Evolutionary conservation across 2,329 filamentous ascomycete genomes (phyloP).

Genomic region (Albifimbria verrucaria): DNA sequence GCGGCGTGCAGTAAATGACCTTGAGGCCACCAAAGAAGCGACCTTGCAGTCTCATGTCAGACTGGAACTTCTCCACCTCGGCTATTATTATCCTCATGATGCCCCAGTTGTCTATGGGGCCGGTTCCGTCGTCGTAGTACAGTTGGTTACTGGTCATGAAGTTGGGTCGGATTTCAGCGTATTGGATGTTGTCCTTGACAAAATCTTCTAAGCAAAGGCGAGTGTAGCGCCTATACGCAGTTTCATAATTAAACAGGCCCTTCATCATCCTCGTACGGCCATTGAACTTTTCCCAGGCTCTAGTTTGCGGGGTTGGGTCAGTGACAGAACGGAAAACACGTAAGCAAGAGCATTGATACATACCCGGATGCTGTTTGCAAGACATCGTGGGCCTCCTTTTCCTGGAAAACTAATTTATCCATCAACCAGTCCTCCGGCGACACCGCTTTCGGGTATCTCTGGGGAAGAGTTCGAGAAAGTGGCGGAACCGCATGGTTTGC

Average conservation of each 20-base stretch:
- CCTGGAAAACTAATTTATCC: slow-evolving; percentile 59
- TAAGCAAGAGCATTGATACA: slow-evolving; percentile 20
- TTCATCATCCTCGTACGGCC: slow-evolving; percentile 69
- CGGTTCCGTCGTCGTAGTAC: slow-evolving; percentile 52
- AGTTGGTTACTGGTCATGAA: slow-evolving; percentile 63
- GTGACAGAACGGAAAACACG: slow-evolving; percentile 1
- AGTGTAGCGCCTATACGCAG: slow-evolving; percentile 60
- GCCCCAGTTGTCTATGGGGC: slow-evolving; percentile 48
- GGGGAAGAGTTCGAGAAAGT: slow-evolving; percentile 36
- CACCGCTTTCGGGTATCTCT: slow-evolving; percentile 17
- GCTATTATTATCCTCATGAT: slow-evolving; percentile 61
- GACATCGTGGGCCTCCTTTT: slow-evolving; percentile 55
- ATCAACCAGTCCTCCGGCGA: slow-evolving; percentile 51
- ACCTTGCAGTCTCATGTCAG: slow-evolving; percentile 18
- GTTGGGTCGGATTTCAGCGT: slow-evolving; percentile 69
- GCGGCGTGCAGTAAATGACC: slow-evolving; percentile 68
- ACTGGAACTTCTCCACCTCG: slow-evolving; percentile 48
- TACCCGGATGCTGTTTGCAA: slow-evolving; percentile 53
- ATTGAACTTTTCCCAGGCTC: slow-evolving; percentile 63
- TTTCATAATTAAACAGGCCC: slow-evolving; percentile 65
- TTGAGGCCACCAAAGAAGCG: slow-evolving; percentile 61
- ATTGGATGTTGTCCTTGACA: slow-evolving; percentile 63
- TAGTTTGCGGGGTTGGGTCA: slow-evolving; percentile 19
- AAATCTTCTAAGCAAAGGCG: slow-evolving; percentile 57
- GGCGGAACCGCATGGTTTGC: slow-evolving; percentile 38